phyloP scores from a whole-genome alignment of 495 filamentous ascomycete species.

The Niebla homalea region DNA sequence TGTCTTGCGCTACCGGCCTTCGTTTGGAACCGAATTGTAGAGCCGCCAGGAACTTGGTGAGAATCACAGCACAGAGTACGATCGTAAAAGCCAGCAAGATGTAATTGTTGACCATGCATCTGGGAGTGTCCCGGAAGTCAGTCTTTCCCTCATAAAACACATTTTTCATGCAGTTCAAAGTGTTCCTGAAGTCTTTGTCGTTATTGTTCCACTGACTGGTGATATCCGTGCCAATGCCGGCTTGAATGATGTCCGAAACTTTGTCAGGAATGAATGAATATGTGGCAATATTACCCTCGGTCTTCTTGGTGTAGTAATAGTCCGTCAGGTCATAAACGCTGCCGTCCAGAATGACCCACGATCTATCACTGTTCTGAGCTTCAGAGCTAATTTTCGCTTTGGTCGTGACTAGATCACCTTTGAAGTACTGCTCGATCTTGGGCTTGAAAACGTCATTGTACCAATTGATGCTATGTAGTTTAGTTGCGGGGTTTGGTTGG shows the following conservation, averaged over 20 bases:
- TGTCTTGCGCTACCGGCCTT: conserved; percentile 81
- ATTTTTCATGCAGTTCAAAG: conserved; percentile 66
- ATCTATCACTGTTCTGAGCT: conserved; percentile 53
- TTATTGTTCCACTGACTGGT: conserved; percentile 47
- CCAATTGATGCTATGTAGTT: conserved; percentile 55
- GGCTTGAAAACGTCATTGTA: conserved; percentile 62
- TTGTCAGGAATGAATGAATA: conserved; percentile 58
- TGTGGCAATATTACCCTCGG: conserved; percentile 30
- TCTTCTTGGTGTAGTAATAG: conserved; percentile 61
- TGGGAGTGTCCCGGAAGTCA: conserved; percentile 67
- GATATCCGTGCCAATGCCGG: conserved; percentile 68
- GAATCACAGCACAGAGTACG: conserved; percentile 64
- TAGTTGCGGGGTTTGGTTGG: conserved; percentile 37
- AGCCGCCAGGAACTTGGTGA: conserved; percentile 84
- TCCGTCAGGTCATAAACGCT: conserved; percentile 81
- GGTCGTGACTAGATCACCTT: conserved; percentile 74
- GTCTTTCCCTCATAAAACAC: conserved; percentile 69
- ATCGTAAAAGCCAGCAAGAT: conserved; percentile 77
- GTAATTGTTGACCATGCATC: conserved; percentile 84
- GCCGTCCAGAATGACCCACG: conserved; percentile 66
- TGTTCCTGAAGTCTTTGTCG: conserved; percentile 35
- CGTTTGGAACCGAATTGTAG: conserved; percentile 88
- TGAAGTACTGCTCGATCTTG: conserved; percentile 70
- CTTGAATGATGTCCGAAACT: conserved; percentile 51
- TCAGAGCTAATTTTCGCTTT: conserved; percentile 32